Evolutionary conservation across 2,329 filamentous ascomycete genomes (phyloP).

Genomic region (Xylaria multiplex): DNA sequence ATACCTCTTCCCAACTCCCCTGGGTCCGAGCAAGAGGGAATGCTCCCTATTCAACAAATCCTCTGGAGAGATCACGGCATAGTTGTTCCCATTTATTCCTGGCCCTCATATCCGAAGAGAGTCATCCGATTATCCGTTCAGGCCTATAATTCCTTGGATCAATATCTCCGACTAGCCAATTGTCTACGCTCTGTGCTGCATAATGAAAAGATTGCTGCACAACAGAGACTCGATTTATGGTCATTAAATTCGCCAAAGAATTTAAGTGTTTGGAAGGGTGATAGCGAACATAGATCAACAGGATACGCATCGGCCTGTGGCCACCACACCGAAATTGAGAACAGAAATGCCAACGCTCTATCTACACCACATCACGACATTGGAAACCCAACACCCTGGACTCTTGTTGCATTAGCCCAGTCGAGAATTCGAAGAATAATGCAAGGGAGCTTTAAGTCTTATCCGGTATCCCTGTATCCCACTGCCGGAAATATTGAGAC

Average conservation of each 20-base stretch:
- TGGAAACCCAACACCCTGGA: conserved; percentile 17
- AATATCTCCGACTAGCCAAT: conserved; percentile 26
- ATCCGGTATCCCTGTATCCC: conserved; percentile 22
- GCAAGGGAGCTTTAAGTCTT: conserved; percentile 18
- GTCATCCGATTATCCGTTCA: conserved; percentile 25
- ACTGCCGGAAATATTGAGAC: conserved; percentile 16
- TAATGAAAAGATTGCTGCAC: conserved; percentile 3
- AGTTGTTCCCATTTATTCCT: conserved; percentile 20
- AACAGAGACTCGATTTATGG: conserved; percentile 4
- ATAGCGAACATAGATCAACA: background rate
- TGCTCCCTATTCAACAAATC: conserved; percentile 23
- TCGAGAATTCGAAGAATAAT: conserved; percentile 22
- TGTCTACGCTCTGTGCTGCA: conserved; percentile 23
- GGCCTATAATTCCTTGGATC: conserved; percentile 24
- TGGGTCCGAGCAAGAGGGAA: conserved; percentile 20
- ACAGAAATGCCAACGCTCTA: background rate
- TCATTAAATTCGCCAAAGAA: conserved; percentile 3
- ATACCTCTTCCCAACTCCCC: conserved; percentile 28
- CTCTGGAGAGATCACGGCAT: conserved; percentile 25
- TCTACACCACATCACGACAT: conserved; percentile 17
- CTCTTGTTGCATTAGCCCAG: conserved; percentile 20
- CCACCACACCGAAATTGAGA: conserved; percentile 4
- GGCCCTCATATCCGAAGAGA: conserved; percentile 27
- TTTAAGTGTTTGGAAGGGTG: background rate
- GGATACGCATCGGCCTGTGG: conserved; percentile 12